Percentiles rank a stretch among this genome's conserved stretches.
Evolutionary conservation across 805 yeast species (phyloP).

Genomic region (Komagataella pastoris): DNA sequence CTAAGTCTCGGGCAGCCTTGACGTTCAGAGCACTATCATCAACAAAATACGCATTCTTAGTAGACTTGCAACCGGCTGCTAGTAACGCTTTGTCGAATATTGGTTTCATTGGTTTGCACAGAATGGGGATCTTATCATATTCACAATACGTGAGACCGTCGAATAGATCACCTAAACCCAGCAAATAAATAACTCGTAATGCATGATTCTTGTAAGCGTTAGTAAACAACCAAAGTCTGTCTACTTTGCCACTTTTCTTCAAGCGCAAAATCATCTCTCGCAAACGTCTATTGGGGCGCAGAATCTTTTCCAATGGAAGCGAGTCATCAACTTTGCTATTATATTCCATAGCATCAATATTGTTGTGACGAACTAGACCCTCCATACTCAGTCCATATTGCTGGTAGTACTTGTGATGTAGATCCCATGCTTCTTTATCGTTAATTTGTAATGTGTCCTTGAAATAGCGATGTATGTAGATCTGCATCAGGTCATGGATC

Average conservation of each 20-base stretch:
- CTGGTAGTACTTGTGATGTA: slow-evolving; percentile 68
- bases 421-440: slow-evolving; percentile 59
- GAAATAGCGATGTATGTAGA: slow-evolving; percentile 71
- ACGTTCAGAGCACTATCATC: slow-evolving; percentile 83
- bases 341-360: slow-evolving; percentile 80
- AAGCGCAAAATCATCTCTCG: slow-evolving; percentile 37
- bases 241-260: slow-evolving; percentile 34
- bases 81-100: slow-evolving; percentile 54
- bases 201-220: slow-evolving; percentile 93
- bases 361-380: slow-evolving; percentile 61
- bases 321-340: slow-evolving; percentile 87
- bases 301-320: slow-evolving; percentile 69
- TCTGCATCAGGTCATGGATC: slow-evolving; percentile 83
- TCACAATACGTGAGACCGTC: slow-evolving; percentile 94
- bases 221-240: slow-evolving; percentile 82
- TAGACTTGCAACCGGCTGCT: slow-evolving; percentile 43
- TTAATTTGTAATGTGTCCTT: slow-evolving; percentile 43
- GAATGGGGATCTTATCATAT: slow-evolving; percentile 52
- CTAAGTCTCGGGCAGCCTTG: slow-evolving; percentile 54
- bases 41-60: slow-evolving; percentile 51
- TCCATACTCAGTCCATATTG: slow-evolving; percentile 89
- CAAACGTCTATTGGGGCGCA: slow-evolving; percentile 44
- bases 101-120: slow-evolving; percentile 80
- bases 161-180: slow-evolving; percentile 86
- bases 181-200: slow-evolving; percentile 56